phyloP scores from a whole-genome alignment of 1,139 yeast species.

The Hansenula lynferdii region DNA sequence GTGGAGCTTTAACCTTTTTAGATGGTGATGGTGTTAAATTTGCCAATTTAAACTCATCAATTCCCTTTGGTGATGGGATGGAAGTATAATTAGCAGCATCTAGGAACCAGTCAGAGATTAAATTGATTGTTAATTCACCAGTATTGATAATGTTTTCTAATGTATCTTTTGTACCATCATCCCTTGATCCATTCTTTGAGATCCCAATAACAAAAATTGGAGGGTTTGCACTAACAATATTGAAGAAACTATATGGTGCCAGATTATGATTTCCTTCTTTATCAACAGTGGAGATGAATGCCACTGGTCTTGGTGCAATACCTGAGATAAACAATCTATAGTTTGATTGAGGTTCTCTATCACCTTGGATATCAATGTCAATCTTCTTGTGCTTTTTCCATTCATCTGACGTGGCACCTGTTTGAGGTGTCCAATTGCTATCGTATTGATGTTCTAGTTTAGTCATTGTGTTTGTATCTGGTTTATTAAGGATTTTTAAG shows the following conservation, averaged over 20 bases:
- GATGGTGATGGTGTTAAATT: slow-evolving; percentile 50
- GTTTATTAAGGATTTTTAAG: too few relatives aligned
- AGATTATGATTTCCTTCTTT: slow-evolving; percentile 42
- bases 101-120: slow-evolving; percentile 58
- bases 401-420: slow-evolving; percentile 43
- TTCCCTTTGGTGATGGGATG: slow-evolving; percentile 41
- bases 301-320: slow-evolving; percentile 56
- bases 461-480: neutral
- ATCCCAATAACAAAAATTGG: slow-evolving; percentile 53
- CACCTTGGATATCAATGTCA: slow-evolving; percentile 44
- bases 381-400: slow-evolving; percentile 41
- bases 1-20: slow-evolving; percentile 43
- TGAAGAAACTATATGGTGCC: slow-evolving; percentile 58
- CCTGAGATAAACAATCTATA: slow-evolving; percentile 47
- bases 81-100: slow-evolving; percentile 59
- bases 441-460: slow-evolving; percentile 2
- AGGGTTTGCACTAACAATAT: slow-evolving; percentile 47
- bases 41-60: slow-evolving; percentile 51
- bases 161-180: slow-evolving; percentile 43
- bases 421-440: slow-evolving; percentile 41
- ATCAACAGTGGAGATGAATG: slow-evolving; percentile 45
- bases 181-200: slow-evolving; percentile 21
- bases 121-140: slow-evolving; percentile 51
- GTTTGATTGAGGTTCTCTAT: slow-evolving; percentile 38
- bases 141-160: slow-evolving; percentile 44